Base-by-base conservation (phyloP, 495 filamentous ascomycete species). In the Aspergillus haitiensis region DNA sequence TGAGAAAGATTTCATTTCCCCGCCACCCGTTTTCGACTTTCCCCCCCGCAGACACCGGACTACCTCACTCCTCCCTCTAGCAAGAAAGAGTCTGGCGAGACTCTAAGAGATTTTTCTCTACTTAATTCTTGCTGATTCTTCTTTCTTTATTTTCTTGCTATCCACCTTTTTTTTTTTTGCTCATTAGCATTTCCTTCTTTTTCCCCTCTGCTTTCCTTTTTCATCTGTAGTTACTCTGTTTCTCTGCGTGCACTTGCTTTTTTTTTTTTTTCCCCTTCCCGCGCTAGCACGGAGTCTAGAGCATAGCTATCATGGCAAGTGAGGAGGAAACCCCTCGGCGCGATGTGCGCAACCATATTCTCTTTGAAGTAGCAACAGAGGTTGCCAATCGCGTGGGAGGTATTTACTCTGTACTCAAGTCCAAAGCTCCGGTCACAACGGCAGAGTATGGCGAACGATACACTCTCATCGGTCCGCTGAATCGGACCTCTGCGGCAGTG, bases 321-420 rank as follows among this genome's bases (percentile, higher is more conserved):
- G 72, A 74, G 56, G 72, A 62, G 51, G 78, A 80, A 37, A 70
- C 75, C 34, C 70, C 75, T 49, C 74, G 72, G 66, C 75, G 89
- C 67, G 90, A 92, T 76, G 83, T 91, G 46, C 84, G 81, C 73
- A 88, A 90, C 67, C 89, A 93, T 66, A 77, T 90, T 69, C 87
- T 98, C 50, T 98, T 98, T 66, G 94, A 98, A 77, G 77, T 97
- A 59, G 92, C 94, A 34, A 98, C 94, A 13, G 94, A 98, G 70
- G 94, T 97, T 60, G 94, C 94, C 53, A 96, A 98, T 79, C 85
- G 95, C 77, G 94, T 98, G 57, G 94, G 94, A 69, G 94, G 94
- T 62, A 98, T 98, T 76, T 98, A 98, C 79, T 97, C 93, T 12
- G 94, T 98, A 53, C 85, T 98, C 70, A 98, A 98, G 77, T 98